phyloP scores from a whole-genome alignment of 2,329 filamentous ascomycete species.

The Ceratocystis destructans region DNA sequence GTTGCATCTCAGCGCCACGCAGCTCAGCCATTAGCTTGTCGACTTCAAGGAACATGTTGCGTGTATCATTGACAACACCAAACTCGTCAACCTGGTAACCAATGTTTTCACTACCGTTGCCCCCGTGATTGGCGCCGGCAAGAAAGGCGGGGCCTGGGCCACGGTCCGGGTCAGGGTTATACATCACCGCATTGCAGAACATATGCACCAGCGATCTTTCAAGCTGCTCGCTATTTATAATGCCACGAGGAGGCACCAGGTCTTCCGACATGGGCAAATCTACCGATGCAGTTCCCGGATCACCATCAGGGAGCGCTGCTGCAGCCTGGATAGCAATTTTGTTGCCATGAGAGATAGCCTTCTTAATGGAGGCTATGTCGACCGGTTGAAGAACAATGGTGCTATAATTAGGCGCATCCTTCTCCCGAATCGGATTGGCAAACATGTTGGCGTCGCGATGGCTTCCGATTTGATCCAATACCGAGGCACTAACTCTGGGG shows the following conservation, averaged over 20 bases:
- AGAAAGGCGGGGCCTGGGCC: slow-evolving; percentile 53
- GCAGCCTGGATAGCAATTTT: slow-evolving; percentile 48
- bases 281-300: slow-evolving; percentile 42
- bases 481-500: slow-evolving; percentile 55
- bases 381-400: slow-evolving; percentile 61
- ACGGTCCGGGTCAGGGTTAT: slow-evolving; percentile 70
- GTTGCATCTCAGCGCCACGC: slow-evolving; percentile 55
- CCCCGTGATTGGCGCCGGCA: slow-evolving; percentile 28
- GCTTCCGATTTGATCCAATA: slow-evolving; percentile 62
- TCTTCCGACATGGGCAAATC: slow-evolving; percentile 60
- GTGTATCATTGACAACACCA: slow-evolving; percentile 72
- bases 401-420: slow-evolving; percentile 62
- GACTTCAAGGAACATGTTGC: slow-evolving; percentile 80
- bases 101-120: slow-evolving; percentile 30
- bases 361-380: slow-evolving; percentile 64
- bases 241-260: slow-evolving; percentile 69
- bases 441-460: slow-evolving; percentile 72
- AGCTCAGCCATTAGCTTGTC: slow-evolving; percentile 65
- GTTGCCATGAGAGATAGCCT: slow-evolving; percentile 60
- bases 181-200: slow-evolving; percentile 98
- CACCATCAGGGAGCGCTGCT: slow-evolving; percentile 44
- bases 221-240: slow-evolving; percentile 84
- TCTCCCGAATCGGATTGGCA: slow-evolving; percentile 58
- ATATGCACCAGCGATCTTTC: slow-evolving; percentile 91
- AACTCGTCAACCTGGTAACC: slow-evolving; percentile 64